These are phyloP conservation scores for Clarireedia monteithiana DNA, from an alignment of 2,329 filamentous ascomycete genomes.

Conservation along the genomic window DNA sequence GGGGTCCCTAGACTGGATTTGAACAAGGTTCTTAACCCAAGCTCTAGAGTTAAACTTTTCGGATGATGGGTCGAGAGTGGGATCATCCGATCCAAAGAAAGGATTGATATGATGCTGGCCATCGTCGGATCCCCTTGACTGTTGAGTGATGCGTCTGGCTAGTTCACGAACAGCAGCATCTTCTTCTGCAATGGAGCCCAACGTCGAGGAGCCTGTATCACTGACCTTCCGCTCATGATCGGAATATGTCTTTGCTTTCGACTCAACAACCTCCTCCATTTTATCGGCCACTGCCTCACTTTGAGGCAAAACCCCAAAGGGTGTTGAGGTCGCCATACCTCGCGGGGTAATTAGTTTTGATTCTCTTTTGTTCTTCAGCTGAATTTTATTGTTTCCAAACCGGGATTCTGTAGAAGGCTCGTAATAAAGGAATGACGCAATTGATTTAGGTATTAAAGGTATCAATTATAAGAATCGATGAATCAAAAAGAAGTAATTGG, in stretches of 20 bases:
- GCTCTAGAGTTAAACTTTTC: conserved; percentile 45
- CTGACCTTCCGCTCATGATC: background rate
- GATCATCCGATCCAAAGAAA: conserved; percentile 40
- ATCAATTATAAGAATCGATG: too few species aligned
- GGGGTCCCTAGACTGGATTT: conserved; percentile 37
- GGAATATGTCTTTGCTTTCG: background rate
- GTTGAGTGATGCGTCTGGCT: conserved; percentile 4
- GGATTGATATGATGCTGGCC: conserved; percentile 36
- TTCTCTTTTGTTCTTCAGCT: background rate
- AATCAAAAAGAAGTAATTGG: too few species aligned
- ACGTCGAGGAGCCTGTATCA: conserved; percentile 2
- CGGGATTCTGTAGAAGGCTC: background rate
- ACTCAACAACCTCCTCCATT: conserved; percentile 1
- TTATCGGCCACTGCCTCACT: conserved; percentile 6
- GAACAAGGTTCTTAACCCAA: conserved; percentile 55
- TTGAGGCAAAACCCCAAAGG: conserved; percentile 10
- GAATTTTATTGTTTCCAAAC: background rate
- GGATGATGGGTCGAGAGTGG: conserved; percentile 46
- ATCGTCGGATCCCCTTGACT: background rate
- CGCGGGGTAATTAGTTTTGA: background rate
- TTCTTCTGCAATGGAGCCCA: background rate
- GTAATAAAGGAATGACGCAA: background rate
- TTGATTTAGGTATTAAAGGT: too few species aligned
- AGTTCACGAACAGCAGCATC: conserved; percentile 1
- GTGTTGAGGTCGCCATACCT: conserved; percentile 13